Conservation (phyloP, 1,284 basidiomycete species). For the Trametes versicolor region DNA sequence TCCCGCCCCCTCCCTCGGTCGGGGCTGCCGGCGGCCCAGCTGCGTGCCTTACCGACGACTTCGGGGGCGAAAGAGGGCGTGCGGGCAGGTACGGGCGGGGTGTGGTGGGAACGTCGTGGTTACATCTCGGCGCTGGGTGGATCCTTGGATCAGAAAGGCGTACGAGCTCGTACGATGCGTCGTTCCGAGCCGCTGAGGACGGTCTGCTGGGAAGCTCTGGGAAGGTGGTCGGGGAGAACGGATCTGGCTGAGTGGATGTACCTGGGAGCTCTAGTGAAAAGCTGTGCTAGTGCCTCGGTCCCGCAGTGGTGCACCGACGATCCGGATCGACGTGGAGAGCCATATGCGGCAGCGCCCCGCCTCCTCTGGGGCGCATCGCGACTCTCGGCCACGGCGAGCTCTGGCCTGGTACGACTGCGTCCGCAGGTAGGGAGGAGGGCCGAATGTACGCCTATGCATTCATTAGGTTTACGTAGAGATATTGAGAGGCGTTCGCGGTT, state of each 20-base stretch:
- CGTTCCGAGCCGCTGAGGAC: neutral
- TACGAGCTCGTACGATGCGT: neutral
- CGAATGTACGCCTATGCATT: too few relatives aligned
- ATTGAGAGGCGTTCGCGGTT: too few relatives aligned
- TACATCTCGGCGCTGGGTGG: too few relatives aligned
- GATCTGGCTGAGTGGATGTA: slow-evolving; percentile 16
- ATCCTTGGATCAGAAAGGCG: neutral
- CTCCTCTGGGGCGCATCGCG: slow-evolving; percentile 1
- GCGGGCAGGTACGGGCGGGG: too few relatives aligned
- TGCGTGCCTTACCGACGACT: neutral
- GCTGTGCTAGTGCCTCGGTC: slow-evolving; percentile 23
- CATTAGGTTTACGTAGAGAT: too few relatives aligned
- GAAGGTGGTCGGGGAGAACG: slow-evolving; percentile 1
- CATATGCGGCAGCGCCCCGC: slow-evolving; percentile 3
- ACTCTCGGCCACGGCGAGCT: neutral
- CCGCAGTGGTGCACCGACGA: slow-evolving; percentile 14
- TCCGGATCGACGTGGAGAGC: slow-evolving; percentile 9
- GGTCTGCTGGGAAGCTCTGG: neutral
- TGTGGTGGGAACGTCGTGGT: too few relatives aligned
- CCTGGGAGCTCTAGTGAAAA: neutral
- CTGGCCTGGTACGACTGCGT: neutral
- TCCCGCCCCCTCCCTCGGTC: neutral
- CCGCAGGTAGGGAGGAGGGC: neutral
- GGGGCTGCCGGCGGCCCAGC: neutral
- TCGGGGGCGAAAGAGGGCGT: neutral